phyloP scores from a whole-genome alignment of 2,329 filamentous ascomycete species.

The Chlorencoelia australis region DNA sequence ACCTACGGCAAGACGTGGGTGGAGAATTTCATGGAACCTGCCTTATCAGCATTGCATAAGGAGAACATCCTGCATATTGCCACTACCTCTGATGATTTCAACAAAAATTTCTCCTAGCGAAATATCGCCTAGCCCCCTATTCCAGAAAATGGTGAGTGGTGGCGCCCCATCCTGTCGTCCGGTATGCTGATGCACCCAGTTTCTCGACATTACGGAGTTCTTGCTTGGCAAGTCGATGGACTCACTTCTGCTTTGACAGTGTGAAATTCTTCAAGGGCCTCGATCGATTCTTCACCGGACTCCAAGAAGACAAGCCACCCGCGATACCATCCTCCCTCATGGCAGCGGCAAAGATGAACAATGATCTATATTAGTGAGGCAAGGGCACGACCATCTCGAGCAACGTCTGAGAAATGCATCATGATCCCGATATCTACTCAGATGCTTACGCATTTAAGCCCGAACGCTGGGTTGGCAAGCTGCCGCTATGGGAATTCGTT shows the following conservation, averaged over 20 bases:
- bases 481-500: not conserved
- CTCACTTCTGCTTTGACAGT: not conserved
- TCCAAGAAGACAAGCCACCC: no score
- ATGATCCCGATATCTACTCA: not conserved
- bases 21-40: not conserved
- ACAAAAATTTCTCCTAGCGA: not conserved
- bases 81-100: not conserved
- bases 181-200: not conserved
- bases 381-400: not conserved
- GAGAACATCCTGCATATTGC: not conserved
- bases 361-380: not conserved
- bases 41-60: not conserved
- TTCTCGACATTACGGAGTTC: not conserved
- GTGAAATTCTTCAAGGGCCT: not conserved
- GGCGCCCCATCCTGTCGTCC: no score
- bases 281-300: not conserved
- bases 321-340: not conserved
- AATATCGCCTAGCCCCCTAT: slow-evolving; percentile 1
- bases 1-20: slow-evolving; percentile 2
- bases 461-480: not conserved
- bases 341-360: not conserved
- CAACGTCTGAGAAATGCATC: not conserved
- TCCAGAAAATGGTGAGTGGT: not conserved
- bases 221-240: slow-evolving; percentile 1
- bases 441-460: not conserved